phyloP scores from a whole-genome alignment of 2,329 filamentous ascomycete genomes.

The Chalaropsis thielavioides region DNA sequence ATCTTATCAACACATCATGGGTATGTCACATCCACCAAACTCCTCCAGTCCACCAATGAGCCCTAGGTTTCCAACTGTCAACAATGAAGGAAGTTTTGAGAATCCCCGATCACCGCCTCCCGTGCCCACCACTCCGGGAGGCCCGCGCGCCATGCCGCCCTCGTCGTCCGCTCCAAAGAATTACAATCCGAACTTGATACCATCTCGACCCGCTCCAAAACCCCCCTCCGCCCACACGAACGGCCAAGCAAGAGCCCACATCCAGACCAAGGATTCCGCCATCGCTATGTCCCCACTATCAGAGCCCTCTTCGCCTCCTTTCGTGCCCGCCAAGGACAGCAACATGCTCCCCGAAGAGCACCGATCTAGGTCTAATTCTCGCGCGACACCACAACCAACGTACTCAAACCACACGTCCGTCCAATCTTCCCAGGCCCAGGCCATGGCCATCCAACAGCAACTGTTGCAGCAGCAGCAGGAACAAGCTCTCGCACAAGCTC shows the following conservation, averaged over 20 bases:
- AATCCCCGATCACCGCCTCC: constrained; percentile 89
- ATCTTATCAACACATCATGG: constrained; percentile 40
- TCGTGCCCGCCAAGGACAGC: constrained; percentile 38
- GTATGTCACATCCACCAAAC: constrained; percentile 34
- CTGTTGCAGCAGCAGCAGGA: constrained; percentile 71
- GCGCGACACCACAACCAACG: constrained; percentile 36
- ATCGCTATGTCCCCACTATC: constrained; percentile 45
- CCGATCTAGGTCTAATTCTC: constrained; percentile 54
- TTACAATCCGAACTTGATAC: constrained; percentile 44
- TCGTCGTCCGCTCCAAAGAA: constrained; percentile 30
- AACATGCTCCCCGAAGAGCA: constrained; percentile 52
- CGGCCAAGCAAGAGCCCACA: constrained; percentile 36
- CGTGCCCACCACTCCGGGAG: constrained; percentile 43
- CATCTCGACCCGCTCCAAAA: constrained; percentile 72
- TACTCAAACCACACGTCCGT: constrained; percentile 25
- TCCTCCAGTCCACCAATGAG: constrained; percentile 67
- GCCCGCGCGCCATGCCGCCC: constrained; percentile 24
- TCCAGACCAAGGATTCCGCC: constrained; percentile 46
- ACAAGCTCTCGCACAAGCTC: constrained; percentile 64
- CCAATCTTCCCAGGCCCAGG: constrained; percentile 27
- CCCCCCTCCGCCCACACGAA: constrained; percentile 51
- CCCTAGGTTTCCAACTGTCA: constrained; percentile 70
- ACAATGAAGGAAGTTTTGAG: constrained; percentile 88
- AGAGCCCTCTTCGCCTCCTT: constrained; percentile 39
- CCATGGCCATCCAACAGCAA: constrained; percentile 35